A percentile compares a stretch with the other conserved stretches of the same genome.
phyloP scores from a whole-genome alignment of 306 rosid genomes.

The Castanea sativa region DNA sequence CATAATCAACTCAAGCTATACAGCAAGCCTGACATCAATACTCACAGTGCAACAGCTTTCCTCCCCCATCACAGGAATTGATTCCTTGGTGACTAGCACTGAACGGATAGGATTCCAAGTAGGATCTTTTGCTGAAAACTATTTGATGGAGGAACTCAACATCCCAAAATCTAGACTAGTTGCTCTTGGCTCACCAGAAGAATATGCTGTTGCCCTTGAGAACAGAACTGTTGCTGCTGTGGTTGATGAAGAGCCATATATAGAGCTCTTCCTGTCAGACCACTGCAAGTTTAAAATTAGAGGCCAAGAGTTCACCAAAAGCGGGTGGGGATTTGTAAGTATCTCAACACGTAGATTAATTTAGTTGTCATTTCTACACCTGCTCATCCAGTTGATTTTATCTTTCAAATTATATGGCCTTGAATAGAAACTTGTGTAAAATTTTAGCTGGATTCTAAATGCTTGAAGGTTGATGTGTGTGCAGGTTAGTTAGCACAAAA shows the following conservation, averaged over 20 bases:
- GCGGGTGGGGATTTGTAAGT: conserved; percentile 65
- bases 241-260: conserved; percentile 45
- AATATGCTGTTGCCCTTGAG: conserved; percentile 40
- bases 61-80: conserved; percentile 52
- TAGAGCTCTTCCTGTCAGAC: conserved; percentile 50
- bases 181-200: conserved; percentile 58
- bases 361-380: background rate
- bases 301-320: conserved; percentile 48
- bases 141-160: conserved; percentile 38
- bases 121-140: conserved; percentile 49
- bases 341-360: background rate
- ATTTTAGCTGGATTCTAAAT: background rate
- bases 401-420: background rate
- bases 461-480: background rate
- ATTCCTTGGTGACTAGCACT: conserved; percentile 37
- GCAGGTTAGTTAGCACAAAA: background rate
- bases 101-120: conserved; percentile 49
- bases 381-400: background rate
- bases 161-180: conserved; percentile 42
- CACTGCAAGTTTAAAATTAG: conserved; percentile 36
- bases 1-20: conserved; percentile 52
- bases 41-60: conserved; percentile 46
- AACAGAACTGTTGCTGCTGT: conserved; percentile 46
- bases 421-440: background rate
- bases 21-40: conserved; percentile 53